phyloP scores from a whole-genome alignment of 345 rosid species.

The Arabidopsis suecica region DNA sequence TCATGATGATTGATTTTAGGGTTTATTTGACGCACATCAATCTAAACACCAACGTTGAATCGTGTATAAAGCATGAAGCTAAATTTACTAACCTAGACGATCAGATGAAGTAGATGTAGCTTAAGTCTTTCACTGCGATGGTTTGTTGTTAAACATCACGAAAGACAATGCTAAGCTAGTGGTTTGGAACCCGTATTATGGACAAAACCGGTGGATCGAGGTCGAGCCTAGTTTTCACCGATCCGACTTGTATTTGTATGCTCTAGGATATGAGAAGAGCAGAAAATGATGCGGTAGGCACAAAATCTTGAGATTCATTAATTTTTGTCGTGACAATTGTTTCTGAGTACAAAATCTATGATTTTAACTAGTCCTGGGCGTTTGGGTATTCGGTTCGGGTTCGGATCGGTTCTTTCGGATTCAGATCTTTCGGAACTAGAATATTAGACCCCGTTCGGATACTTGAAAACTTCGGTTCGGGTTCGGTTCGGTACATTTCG shows the following conservation, averaged over 20 bases:
- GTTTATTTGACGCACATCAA: neutral
- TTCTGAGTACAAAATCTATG: neutral
- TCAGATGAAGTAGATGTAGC: neutral
- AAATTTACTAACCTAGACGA: neutral
- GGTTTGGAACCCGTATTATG: conserved; percentile 6
- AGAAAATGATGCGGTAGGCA: too few relatives aligned
- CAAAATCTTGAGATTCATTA: conserved; percentile 8
- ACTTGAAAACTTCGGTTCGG: too few relatives aligned
- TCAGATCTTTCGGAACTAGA: too few relatives aligned
- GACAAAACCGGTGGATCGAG: neutral
- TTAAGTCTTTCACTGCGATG: neutral
- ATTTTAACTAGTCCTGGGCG: neutral
- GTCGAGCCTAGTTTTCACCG: too few relatives aligned
- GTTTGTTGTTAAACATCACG: neutral
- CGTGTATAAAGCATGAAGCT: neutral
- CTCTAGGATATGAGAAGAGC: too few relatives aligned
- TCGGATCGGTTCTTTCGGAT: too few relatives aligned
- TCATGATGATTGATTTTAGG: neutral
- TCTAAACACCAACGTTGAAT: neutral
- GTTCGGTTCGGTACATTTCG: too few relatives aligned
- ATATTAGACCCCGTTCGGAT: too few relatives aligned
- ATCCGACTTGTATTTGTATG: too few relatives aligned
- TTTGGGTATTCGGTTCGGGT: too few relatives aligned
- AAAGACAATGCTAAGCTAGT: neutral
- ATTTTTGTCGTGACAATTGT: neutral